Percentiles rank a stretch among this genome's conserved stretches.
Evolutionary conservation across 2,329 filamentous ascomycete genomes (phyloP).

Genomic region (Cladosporium sp.): DNA sequence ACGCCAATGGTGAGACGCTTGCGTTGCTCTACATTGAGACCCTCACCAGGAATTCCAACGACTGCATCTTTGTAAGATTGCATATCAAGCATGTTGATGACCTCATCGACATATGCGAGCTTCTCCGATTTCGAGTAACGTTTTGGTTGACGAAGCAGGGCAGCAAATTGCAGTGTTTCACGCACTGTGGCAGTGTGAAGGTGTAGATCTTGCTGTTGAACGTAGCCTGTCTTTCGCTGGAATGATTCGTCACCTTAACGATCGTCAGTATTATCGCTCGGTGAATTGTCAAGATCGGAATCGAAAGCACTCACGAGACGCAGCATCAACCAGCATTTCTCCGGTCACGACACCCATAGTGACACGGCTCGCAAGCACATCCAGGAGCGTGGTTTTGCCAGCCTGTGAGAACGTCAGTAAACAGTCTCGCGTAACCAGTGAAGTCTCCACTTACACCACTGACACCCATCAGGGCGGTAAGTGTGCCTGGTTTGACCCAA

Average conservation of each 20-base stretch:
- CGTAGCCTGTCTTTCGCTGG: conserved; percentile 63
- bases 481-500: conserved; percentile 53
- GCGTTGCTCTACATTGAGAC: conserved; percentile 58
- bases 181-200: conserved; percentile 53
- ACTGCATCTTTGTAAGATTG: conserved; percentile 58
- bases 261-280: background rate
- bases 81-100: conserved; percentile 65
- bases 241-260: conserved; percentile 36
- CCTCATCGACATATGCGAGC: conserved; percentile 58
- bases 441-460: conserved; percentile 32
- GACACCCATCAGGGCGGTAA: conserved; percentile 44
- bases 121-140: conserved; percentile 55
- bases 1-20: conserved; percentile 59
- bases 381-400: conserved; percentile 59
- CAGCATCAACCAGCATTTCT: conserved; percentile 63
- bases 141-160: conserved; percentile 55
- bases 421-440: conserved; percentile 22
- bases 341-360: conserved; percentile 61
- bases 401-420: conserved; percentile 44
- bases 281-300: background rate
- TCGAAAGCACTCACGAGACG: conserved; percentile 41
- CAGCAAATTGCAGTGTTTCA: conserved; percentile 53
- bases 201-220: conserved; percentile 64
- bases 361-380: conserved; percentile 54
- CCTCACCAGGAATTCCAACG: conserved; percentile 59